These are phyloP conservation scores for Grosmannia penicillata DNA, from an alignment of 2,329 filamentous ascomycete species.

Conservation along the genomic window DNA sequence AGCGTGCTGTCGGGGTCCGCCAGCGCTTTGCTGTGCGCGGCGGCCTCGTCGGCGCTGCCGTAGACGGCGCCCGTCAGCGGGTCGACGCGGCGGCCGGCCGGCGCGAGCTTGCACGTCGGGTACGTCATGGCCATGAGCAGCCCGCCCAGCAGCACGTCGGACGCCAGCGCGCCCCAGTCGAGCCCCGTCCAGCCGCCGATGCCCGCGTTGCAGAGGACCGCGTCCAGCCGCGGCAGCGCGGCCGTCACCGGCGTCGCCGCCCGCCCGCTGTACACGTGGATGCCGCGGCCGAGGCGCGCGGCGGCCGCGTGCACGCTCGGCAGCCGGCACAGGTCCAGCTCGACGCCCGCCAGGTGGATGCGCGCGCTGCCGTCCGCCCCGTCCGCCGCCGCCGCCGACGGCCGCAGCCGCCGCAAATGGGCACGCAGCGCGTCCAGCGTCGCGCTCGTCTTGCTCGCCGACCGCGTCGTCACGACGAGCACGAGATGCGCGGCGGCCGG, in stretches of 20 bases:
- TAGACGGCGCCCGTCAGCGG: slow-evolving; percentile 26
- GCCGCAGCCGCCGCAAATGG: slow-evolving; percentile 36
- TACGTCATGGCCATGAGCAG: slow-evolving; percentile 56
- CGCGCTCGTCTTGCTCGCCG: slow-evolving; percentile 54
- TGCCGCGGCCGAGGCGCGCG: slow-evolving; percentile 25
- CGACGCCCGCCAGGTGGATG: slow-evolving; percentile 42
- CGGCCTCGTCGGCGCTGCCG: slow-evolving; percentile 6
- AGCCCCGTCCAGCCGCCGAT: slow-evolving; percentile 77
- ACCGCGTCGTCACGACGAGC: slow-evolving; percentile 73
- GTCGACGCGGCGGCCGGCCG: slow-evolving; percentile 28
- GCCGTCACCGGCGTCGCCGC: slow-evolving; percentile 10
- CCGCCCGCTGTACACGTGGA: slow-evolving; percentile 29
- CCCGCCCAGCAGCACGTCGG: slow-evolving; percentile 39
- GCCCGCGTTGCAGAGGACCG: slow-evolving; percentile 73
- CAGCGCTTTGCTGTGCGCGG: slow-evolving; percentile 19
- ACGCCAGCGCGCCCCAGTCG: slow-evolving; percentile 47
- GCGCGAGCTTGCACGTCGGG: slow-evolving; percentile 60
- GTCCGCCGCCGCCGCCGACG: slow-evolving; percentile 23
- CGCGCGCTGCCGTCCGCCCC: slow-evolving; percentile 23
- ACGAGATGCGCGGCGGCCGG: slow-evolving; percentile 57
- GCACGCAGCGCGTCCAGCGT: slow-evolving; percentile 50
- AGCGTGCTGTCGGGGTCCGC: slow-evolving; percentile 42
- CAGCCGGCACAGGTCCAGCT: slow-evolving; percentile 47
- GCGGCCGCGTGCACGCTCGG: slow-evolving; percentile 33
- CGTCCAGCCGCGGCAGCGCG: slow-evolving; percentile 48